Percentiles rank a stretch among this genome's conserved stretches.
These are phyloP conservation scores for Evernia prunastri DNA, from an alignment of 495 filamentous ascomycete species.

Conservation along the genomic window DNA sequence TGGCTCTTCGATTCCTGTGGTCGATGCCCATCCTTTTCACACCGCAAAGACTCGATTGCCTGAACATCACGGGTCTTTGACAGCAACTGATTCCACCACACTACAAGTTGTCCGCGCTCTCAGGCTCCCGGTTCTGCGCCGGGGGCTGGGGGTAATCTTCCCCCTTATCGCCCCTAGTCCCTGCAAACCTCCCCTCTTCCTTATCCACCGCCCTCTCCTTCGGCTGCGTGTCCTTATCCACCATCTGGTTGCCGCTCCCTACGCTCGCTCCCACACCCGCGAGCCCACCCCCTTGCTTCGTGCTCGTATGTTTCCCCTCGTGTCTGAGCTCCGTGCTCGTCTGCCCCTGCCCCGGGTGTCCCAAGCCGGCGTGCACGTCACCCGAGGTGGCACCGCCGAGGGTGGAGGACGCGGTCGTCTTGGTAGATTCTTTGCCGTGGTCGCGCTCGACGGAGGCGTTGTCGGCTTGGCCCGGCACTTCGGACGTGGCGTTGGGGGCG, in stretches of 20 bases:
- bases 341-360: slow-evolving; percentile 57
- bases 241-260: slow-evolving; percentile 21
- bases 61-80: not conserved
- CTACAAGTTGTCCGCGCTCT: slow-evolving; percentile 5
- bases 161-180: slow-evolving; percentile 22
- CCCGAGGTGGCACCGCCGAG: slow-evolving; percentile 56
- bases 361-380: slow-evolving; percentile 54
- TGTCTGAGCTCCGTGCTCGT: slow-evolving; percentile 51
- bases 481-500: slow-evolving; percentile 45
- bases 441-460: slow-evolving; percentile 37
- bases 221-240: slow-evolving; percentile 21
- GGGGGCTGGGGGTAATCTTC: slow-evolving; percentile 16
- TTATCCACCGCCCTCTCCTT: slow-evolving; percentile 28
- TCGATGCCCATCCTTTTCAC: not conserved
- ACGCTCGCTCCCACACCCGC: slow-evolving; percentile 47
- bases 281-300: slow-evolving; percentile 48
- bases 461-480: slow-evolving; percentile 42
- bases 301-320: slow-evolving; percentile 46
- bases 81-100: not conserved
- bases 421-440: slow-evolving; percentile 42
- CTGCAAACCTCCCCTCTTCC: slow-evolving; percentile 23
- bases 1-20: not conserved
- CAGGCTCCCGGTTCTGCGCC: slow-evolving; percentile 2
- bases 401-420: slow-evolving; percentile 46
- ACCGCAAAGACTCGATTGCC: not conserved